These are phyloP conservation scores for Penicillium daleae DNA, from an alignment of 495 filamentous ascomycete species.

Conservation along the genomic window DNA sequence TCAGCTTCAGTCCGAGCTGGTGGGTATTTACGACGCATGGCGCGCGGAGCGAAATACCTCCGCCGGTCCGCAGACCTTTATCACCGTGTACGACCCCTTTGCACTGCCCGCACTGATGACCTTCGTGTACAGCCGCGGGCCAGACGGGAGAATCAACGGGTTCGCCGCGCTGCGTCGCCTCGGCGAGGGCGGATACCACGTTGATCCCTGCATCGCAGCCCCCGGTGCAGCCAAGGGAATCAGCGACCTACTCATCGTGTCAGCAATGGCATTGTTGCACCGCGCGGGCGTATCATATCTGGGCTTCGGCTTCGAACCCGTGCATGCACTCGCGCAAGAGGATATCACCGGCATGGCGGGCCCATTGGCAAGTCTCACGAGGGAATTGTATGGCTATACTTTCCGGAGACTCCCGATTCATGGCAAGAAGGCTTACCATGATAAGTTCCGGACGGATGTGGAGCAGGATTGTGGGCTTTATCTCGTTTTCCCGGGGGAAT, in stretches of 20 bases:
- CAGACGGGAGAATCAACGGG: constrained; percentile 37
- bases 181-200: constrained; percentile 43
- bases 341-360: constrained; percentile 37
- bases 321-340: constrained; percentile 23
- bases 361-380: constrained; percentile 30
- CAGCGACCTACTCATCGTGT: constrained; percentile 43
- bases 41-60: constrained; percentile 37
- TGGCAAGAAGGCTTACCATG: constrained; percentile 50
- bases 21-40: constrained; percentile 46
- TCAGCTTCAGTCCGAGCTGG: constrained; percentile 35
- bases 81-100: constrained; percentile 50
- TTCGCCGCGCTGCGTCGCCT: constrained; percentile 46
- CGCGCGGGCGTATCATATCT: constrained; percentile 39
- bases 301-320: constrained; percentile 47
- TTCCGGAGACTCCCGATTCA: constrained; percentile 39
- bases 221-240: constrained; percentile 42
- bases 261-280: constrained; percentile 42
- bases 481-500: constrained; percentile 42
- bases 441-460: constrained; percentile 45
- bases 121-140: constrained; percentile 44
- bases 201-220: constrained; percentile 48
- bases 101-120: constrained; percentile 45
- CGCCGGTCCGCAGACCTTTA: constrained; percentile 40
- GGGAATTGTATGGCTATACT: constrained; percentile 33
- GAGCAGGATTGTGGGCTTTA: constrained; percentile 37